Evolutionary conservation across 305 asterid species (phyloP).

Genomic region (Fraxinus baroniana): DNA sequence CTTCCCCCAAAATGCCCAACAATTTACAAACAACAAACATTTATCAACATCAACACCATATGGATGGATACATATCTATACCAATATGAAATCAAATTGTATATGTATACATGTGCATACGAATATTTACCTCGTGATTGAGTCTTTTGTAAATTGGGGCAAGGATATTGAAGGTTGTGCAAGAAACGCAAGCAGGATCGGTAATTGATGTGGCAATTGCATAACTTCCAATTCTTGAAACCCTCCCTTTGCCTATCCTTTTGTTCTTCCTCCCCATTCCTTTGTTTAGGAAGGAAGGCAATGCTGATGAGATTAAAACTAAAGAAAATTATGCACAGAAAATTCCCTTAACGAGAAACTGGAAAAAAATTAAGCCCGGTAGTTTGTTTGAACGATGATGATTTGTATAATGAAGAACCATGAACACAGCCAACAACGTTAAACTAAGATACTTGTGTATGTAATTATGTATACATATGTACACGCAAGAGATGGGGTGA

Average conservation of each 20-base stretch:
- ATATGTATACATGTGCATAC: background rate
- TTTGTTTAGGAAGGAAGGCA: background rate
- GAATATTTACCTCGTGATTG: conserved; percentile 51
- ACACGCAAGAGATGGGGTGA: background rate
- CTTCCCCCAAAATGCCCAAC: conserved; percentile 20
- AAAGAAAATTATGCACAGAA: background rate
- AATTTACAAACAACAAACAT: background rate
- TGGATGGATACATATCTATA: background rate
- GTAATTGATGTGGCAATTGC: conserved; percentile 75
- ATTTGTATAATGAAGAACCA: conserved; percentile 4
- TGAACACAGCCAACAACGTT: conserved; percentile 23
- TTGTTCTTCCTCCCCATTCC: conserved; percentile 69
- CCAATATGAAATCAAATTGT: background rate
- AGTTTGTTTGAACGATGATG: conserved; percentile 16
- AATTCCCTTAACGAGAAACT: background rate
- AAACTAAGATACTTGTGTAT: conserved; percentile 13
- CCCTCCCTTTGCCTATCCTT: conserved; percentile 49
- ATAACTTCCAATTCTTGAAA: conserved; percentile 71
- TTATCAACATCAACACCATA: background rate
- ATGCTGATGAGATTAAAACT: background rate
- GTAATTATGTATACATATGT: conserved; percentile 16
- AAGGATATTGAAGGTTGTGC: conserved; percentile 94
- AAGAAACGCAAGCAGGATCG: conserved; percentile 78
- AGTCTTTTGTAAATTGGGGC: conserved; percentile 96
- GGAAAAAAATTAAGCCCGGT: background rate